Base-by-base conservation (phyloP, 2,329 filamentous ascomycete genomes). In the Stemphylium beticola region DNA sequence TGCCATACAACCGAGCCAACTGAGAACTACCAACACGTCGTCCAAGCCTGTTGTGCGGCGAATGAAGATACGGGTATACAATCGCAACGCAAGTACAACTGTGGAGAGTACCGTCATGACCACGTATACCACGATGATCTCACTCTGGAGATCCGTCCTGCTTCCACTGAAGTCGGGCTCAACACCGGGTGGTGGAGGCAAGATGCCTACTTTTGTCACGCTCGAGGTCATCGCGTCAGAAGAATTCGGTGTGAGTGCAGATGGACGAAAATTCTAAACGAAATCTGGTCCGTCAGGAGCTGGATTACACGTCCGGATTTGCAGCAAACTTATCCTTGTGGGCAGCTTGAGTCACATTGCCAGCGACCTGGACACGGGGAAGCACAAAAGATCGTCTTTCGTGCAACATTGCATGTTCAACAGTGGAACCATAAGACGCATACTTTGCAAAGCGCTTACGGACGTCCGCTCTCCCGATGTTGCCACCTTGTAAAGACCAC, bases 61-160 rank as follows among this genome's bases (percentile, higher is more conserved):
- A 43, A 65, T 56, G 40, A 53, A 60, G 17, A 51, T 48, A 9
- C 62, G 58, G 7, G 62, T 65, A 44, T 64, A 62, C n/a, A 65
- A 17, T 33, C 62, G 55, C 36, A 65, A 40, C 2, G 34, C 49
- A 8, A 65, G 46, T 12, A 58, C 36, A 8, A 58, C 24, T 5
- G 58, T 51, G 18, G 62, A 62, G 9, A 65, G 17, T 7, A 45
- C 45, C 10, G 55, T 65, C 50, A 61, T 48, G 3, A 48, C 41
- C 20, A 55, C 36, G 46, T 63, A 59, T 18, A 62, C 44, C 29
- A 57, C 45, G 15, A 65, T 49, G 11, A 56, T 57, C 11, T 39
- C 56, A 9, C 41, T 40, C 34, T 63, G 60, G 17, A 63, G 39
- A 9, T 54, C 46, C 12, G 60, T 57, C 51, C 49, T 50, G 36